These are phyloP conservation scores for Phytophthora sp. DNA, from an alignment of 352 stramenopile genomes.

Conservation along the genomic window DNA sequence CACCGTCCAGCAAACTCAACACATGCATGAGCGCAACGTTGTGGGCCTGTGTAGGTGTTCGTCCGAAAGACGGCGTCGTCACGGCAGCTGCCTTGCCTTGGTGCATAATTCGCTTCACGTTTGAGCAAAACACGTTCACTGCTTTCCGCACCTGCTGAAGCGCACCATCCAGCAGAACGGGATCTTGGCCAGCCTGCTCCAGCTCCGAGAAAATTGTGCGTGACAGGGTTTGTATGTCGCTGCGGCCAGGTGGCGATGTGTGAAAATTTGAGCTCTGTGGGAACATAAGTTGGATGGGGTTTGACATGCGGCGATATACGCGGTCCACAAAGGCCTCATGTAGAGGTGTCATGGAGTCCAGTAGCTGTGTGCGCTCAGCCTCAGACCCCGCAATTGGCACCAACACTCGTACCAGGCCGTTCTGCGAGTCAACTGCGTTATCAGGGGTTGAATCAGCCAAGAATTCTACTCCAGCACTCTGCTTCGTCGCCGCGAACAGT, in stretches of 20 bases:
- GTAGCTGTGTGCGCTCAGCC: constrained; percentile 64
- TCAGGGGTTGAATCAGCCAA: constrained; percentile 20
- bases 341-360: constrained; percentile 74
- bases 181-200: constrained; percentile 67
- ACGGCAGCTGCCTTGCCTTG: constrained; percentile 56
- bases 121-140: constrained; percentile 71
- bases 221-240: constrained; percentile 84
- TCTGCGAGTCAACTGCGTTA: neutral
- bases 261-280: constrained; percentile 86
- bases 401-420: constrained; percentile 10
- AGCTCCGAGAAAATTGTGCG: constrained; percentile 76
- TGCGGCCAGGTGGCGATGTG: constrained; percentile 76
- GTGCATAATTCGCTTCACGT: constrained; percentile 79
- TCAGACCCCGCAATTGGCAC: constrained; percentile 47
- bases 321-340: constrained; percentile 76
- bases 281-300: constrained; percentile 90
- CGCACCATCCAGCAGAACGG: constrained; percentile 57
- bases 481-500: constrained; percentile 58
- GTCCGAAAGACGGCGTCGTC: constrained; percentile 55
- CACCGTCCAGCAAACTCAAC: constrained; percentile 69
- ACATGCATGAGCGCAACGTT: constrained; percentile 81
- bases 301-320: constrained; percentile 64
- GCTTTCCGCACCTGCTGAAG: constrained; percentile 70
- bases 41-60: constrained; percentile 75
- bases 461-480: constrained; percentile 38